Percentiles rank a stretch among this genome's conserved stretches.
These are phyloP conservation scores for Flaveria robusta DNA, from an alignment of 129 eudicot genomes.

Conservation along the genomic window DNA sequence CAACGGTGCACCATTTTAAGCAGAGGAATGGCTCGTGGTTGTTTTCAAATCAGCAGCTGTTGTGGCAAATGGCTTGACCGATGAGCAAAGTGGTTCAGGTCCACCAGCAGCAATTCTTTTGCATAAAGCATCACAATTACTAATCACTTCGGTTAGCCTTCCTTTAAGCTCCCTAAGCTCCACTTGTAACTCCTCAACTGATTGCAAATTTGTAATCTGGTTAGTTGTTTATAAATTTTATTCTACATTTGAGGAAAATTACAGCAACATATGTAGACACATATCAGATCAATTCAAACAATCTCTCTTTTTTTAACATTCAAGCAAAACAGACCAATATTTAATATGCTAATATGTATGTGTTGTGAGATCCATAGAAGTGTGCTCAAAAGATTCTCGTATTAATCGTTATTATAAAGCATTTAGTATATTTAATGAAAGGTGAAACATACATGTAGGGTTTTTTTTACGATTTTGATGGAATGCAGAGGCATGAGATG, in stretches of 20 bases:
- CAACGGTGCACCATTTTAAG: constrained; percentile 24
- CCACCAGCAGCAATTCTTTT: constrained; percentile 66
- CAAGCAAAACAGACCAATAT: not conserved
- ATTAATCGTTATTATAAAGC: no score
- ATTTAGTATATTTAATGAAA: no score
- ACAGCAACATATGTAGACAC: not conserved
- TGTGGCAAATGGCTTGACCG: constrained; percentile 66
- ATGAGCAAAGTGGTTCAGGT: constrained; percentile 73
- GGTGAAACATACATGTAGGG: no score
- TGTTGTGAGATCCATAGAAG: no score
- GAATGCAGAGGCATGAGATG: no score
- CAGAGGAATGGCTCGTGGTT: constrained; percentile 17
- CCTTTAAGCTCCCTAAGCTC: constrained; percentile 88
- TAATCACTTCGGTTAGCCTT: constrained; percentile 78
- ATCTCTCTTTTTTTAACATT: no score
- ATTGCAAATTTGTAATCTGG: constrained; percentile 23
- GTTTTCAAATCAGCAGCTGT: constrained; percentile 41
- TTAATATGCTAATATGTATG: no score
- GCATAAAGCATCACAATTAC: constrained; percentile 86
- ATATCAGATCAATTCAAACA: not conserved
- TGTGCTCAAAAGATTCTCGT: no score
- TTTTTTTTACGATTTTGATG: no score
- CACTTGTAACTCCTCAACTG: constrained; percentile 83
- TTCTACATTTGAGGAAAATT: not conserved
- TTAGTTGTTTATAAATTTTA: not conserved